Percentiles rank a stretch among this genome's conserved stretches.
phyloP scores from a whole-genome alignment of 1,139 yeast species.

The Hansenula lynferdii region DNA sequence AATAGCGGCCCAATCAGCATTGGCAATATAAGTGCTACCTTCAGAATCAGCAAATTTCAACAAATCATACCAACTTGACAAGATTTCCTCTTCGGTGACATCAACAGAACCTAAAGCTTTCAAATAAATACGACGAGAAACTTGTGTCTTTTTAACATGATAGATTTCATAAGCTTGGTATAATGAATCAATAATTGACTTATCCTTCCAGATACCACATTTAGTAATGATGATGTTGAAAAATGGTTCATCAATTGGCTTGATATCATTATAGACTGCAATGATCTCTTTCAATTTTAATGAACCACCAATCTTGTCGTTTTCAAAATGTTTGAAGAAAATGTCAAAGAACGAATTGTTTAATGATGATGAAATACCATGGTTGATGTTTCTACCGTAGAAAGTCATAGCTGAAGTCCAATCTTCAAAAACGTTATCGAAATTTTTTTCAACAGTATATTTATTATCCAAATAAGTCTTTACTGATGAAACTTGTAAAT shows the following conservation, averaged over 20 bases:
- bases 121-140: constrained; percentile 70
- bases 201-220: constrained; percentile 64
- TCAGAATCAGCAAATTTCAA: constrained; percentile 47
- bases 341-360: constrained; percentile 66
- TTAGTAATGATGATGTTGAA: constrained; percentile 74
- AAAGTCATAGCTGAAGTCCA: constrained; percentile 62
- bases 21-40: constrained; percentile 60
- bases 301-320: constrained; percentile 52
- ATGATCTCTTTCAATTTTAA: constrained; percentile 52
- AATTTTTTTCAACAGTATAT: constrained; percentile 49
- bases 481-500: constrained; percentile 72
- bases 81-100: constrained; percentile 49
- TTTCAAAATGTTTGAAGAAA: constrained; percentile 58
- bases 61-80: constrained; percentile 58
- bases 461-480: constrained; percentile 62
- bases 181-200: constrained; percentile 47
- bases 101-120: constrained; percentile 70
- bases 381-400: constrained; percentile 59
- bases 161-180: constrained; percentile 55
- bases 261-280: constrained; percentile 49
- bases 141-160: constrained; percentile 58
- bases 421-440: constrained; percentile 52
- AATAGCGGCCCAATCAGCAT: constrained; percentile 86
- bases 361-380: constrained; percentile 58
- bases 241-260: constrained; percentile 67